Evolutionary conservation across 2,329 filamentous ascomycete genomes (phyloP).

Genomic region (Zymoseptoria crescenta): DNA sequence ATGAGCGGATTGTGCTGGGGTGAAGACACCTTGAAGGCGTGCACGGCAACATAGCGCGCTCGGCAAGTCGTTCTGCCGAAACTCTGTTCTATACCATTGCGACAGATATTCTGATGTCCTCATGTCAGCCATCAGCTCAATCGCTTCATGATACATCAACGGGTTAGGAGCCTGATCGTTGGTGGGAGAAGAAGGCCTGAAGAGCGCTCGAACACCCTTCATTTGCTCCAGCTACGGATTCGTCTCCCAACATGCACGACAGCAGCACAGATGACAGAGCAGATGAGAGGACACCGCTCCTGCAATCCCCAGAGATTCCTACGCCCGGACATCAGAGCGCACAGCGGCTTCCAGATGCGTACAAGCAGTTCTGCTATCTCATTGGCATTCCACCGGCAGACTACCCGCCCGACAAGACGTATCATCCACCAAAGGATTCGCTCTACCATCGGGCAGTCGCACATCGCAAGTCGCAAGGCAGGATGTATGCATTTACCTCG

Average conservation of each 20-base stretch:
- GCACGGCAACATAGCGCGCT: neutral
- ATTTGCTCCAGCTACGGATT: neutral
- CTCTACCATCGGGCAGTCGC: slow-evolving; percentile 32
- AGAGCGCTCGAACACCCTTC: neutral
- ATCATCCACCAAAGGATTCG: slow-evolving; percentile 24
- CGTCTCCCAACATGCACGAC: slow-evolving; percentile 8
- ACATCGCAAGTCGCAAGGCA: slow-evolving; percentile 26
- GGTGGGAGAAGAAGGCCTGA: neutral
- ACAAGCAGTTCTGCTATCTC: slow-evolving; percentile 34
- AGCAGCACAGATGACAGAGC: slow-evolving; percentile 12
- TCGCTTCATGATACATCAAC: too few relatives aligned
- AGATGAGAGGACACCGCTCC: slow-evolving; percentile 18
- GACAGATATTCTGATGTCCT: neutral
- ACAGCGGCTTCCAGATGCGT: slow-evolving; percentile 14
- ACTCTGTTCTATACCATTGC: neutral
- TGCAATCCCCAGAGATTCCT: slow-evolving; percentile 20
- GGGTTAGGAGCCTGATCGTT: too few relatives aligned
- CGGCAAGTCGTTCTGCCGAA: neutral
- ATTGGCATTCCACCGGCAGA: slow-evolving; percentile 30
- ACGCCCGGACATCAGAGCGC: slow-evolving; percentile 3
- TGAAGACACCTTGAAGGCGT: too few relatives aligned
- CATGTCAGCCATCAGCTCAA: neutral
- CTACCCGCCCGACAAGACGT: slow-evolving; percentile 17
- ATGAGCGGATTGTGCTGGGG: too few relatives aligned
- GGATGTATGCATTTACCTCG: slow-evolving; percentile 32